These are phyloP conservation scores for Penicillium odoratum DNA, from an alignment of 495 filamentous ascomycete genomes.

Conservation along the genomic window DNA sequence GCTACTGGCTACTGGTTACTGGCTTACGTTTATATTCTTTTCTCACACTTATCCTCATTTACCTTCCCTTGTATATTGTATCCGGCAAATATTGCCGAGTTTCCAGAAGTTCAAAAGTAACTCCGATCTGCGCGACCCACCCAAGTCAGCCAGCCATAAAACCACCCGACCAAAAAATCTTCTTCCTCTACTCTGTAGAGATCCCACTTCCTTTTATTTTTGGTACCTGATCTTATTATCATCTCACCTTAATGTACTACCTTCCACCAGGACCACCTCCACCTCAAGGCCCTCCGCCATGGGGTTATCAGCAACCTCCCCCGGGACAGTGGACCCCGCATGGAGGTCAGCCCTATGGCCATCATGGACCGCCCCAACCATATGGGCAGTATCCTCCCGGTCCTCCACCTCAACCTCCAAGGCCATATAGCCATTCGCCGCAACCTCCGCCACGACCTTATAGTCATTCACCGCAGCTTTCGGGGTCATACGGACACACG, in stretches of 20 bases:
- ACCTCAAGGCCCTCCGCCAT: background rate
- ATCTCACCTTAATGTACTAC: conserved; percentile 21
- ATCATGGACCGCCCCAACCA: background rate
- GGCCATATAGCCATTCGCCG: conserved; percentile 17
- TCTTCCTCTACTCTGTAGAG: background rate
- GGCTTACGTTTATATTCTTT: too few species aligned
- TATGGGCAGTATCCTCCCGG: conserved; percentile 14
- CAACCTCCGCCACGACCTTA: conserved; percentile 16
- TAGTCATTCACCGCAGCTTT: conserved; percentile 20
- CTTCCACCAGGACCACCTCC: conserved; percentile 21
- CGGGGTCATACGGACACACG: conserved; percentile 17
- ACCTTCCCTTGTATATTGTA: conserved; percentile 2
- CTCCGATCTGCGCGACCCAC: conserved; percentile 9
- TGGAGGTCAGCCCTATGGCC: conserved; percentile 24
- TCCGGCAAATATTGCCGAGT: background rate
- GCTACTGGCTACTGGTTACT: too few species aligned
- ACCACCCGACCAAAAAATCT: conserved; percentile 5
- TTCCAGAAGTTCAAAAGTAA: background rate
- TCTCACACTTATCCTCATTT: background rate
- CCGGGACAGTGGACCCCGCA: conserved; percentile 24
- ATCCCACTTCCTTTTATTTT: background rate
- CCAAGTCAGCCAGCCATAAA: background rate
- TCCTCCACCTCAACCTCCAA: conserved; percentile 20
- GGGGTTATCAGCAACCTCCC: conserved; percentile 7
- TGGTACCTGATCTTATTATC: background rate